Evolutionary conservation across 2,329 filamentous ascomycete species (phyloP), one percentile per base, ranked within the genome.

Genomic region (Ophiosphaerella herpotricha): DNA sequence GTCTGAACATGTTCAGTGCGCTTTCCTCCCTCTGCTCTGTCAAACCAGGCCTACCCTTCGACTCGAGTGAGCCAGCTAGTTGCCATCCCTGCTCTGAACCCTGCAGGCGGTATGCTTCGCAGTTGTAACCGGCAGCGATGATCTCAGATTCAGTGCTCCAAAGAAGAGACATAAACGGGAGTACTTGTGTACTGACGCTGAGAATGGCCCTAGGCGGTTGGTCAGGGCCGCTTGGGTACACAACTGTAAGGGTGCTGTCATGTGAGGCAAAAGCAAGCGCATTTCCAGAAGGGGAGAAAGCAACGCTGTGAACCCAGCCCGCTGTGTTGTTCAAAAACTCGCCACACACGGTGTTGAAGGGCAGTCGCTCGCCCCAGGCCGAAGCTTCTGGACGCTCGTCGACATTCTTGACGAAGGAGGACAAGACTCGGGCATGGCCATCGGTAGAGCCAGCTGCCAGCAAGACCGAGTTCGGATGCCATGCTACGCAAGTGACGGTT

Each of bases 321-420:
- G 94, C 94, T 1, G 92, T 95, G 75, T 94, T 93, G 75, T 99
- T 99, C 64, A 97, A 74, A 71, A 85, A 99, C 77, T 99, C 94
- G 68, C 94, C 94, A 68, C 94, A 99, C 43, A 99, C 91, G 4
- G 94, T 99, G 78, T 97, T 97, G 82, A 99, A 99, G 6, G 94
- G 94, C 55, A 99, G 79, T 42, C 93, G 82, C 80, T 99, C 94
- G 52, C 94, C 94, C 94, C 94, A 99, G 8, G 88, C 89, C 56
- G 86, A 89, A 7, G 92, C 87, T 63, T 94, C 89, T 1, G 94
- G 94, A 38, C 90, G 84, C 60, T 84, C 82, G 74, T 99, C 94
- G 47, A 95, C 85, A 44, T 92, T 92, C 79, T 99, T 99, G 81
- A 99, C 90, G 77, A 96, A 99, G 68, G 88, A 89, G 7, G 91